Evolutionary conservation across 805 yeast species (phyloP).

Genomic region (Cyberlindnera suaveolens): DNA sequence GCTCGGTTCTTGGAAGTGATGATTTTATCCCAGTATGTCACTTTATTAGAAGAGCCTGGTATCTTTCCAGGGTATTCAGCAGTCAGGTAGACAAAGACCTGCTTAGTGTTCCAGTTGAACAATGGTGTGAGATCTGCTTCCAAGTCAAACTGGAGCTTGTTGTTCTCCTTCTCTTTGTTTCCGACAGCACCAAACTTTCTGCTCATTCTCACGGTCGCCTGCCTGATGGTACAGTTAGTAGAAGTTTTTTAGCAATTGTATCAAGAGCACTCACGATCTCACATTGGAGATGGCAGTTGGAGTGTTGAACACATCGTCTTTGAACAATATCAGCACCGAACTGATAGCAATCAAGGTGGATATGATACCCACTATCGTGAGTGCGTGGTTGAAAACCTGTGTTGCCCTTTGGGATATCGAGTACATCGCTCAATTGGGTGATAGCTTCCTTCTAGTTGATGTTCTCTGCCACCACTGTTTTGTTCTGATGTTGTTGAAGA

Average conservation of each 20-base stretch:
- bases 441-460: no score
- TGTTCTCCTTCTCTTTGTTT: conserved; percentile 70
- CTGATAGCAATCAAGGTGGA: conserved; percentile 41
- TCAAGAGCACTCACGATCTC: conserved; percentile 22
- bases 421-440: conserved; percentile 26
- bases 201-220: conserved; percentile 43
- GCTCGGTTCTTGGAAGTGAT: conserved; percentile 57
- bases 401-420: conserved; percentile 42
- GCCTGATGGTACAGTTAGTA: conserved; percentile 16
- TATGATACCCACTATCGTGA: conserved; percentile 44
- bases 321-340: conserved; percentile 43
- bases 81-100: conserved; percentile 84
- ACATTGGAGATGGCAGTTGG: conserved; percentile 33
- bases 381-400: conserved; percentile 44
- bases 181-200: conserved; percentile 62
- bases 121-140: conserved; percentile 68
- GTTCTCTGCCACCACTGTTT: no score
- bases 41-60: conserved; percentile 46
- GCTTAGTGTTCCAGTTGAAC: conserved; percentile 96
- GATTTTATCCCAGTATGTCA: conserved; percentile 89
- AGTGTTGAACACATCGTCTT: conserved; percentile 37
- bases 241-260: conserved; percentile 2
- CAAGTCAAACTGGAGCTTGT: conserved; percentile 65
- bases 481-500: no score
- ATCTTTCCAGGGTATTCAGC: conserved; percentile 59